phyloP scores from a whole-genome alignment of 129 eudicot genomes.

The Rutidosis leptorrhynchoides region DNA sequence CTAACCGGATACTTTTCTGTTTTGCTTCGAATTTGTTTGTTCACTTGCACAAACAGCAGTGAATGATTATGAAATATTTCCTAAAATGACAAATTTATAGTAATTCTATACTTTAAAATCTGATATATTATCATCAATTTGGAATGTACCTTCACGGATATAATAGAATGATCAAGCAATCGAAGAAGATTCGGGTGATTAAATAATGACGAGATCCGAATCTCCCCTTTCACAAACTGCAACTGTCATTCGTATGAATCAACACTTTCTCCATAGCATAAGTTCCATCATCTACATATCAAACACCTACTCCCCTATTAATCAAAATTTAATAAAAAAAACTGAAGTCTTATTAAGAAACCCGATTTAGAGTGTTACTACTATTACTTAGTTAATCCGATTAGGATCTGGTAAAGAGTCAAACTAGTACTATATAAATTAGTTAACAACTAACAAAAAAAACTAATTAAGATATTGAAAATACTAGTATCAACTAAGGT shows the following conservation, averaged over 20 bases:
- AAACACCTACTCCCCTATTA: background rate
- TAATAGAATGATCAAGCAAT: slow-evolving; percentile 93
- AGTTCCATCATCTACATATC: slow-evolving; percentile 82
- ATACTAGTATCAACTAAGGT: no score
- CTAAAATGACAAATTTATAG: background rate
- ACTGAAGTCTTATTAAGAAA: background rate
- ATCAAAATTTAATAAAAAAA: no score
- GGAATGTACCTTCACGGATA: slow-evolving; percentile 67
- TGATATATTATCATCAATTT: slow-evolving; percentile 12
- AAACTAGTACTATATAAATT: no score
- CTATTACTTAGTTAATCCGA: no score
- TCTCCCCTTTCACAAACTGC: slow-evolving; percentile 94
- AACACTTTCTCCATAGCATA: slow-evolving; percentile 98
- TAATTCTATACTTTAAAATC: background rate
- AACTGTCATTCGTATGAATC: slow-evolving; percentile 76
- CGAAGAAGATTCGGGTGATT: slow-evolving; percentile 90
- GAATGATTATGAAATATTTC: background rate
- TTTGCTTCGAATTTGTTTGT: background rate
- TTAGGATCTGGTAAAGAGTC: no score
- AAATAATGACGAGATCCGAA: slow-evolving; percentile 86
- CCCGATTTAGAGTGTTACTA: no score
- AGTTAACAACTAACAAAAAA: no score
- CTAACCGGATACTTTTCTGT: background rate
- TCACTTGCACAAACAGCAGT: slow-evolving; percentile 13
- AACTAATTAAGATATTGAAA: no score